phyloP scores from a whole-genome alignment of 768 basidiomycete genomes.

The Macrocybe gigantea region DNA sequence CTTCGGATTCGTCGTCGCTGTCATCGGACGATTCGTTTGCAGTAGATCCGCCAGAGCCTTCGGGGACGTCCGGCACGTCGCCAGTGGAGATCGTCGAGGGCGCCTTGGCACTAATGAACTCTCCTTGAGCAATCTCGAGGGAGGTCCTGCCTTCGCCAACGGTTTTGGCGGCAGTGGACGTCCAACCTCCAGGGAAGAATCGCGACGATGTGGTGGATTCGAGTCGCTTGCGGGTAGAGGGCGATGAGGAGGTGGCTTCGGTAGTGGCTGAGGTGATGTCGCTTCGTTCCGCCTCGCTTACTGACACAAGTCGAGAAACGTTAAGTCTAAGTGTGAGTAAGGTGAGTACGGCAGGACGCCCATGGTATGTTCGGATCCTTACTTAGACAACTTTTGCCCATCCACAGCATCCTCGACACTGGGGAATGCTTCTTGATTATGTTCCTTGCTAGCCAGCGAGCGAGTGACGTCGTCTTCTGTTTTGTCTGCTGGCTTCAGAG shows the following conservation, averaged over 20 bases:
- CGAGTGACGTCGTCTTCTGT: no score
- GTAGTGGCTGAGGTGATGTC: slow-evolving; percentile 8
- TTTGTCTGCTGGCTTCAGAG: not conserved
- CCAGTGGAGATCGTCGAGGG: slow-evolving; percentile 14
- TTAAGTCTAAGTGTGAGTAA: slow-evolving; percentile 6
- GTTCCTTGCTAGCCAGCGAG: no score
- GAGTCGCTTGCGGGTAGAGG: slow-evolving; percentile 31
- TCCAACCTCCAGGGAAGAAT: slow-evolving; percentile 55
- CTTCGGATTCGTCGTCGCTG: slow-evolving; percentile 12
- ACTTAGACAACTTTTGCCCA: slow-evolving; percentile 7
- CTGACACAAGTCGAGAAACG: slow-evolving; percentile 11
- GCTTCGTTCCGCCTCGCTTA: slow-evolving; percentile 6
- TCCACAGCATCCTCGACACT: slow-evolving; percentile 4
- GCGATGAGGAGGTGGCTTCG: slow-evolving; percentile 4
- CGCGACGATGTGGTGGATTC: slow-evolving; percentile 52
- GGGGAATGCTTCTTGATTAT: slow-evolving; percentile 11
- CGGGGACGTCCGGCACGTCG: slow-evolving; percentile 13
- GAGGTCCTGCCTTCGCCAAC: slow-evolving; percentile 39
- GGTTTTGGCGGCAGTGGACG: slow-evolving; percentile 29
- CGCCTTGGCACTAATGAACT: slow-evolving; percentile 31
- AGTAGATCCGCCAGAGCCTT: slow-evolving; percentile 7
- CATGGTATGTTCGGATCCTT: not conserved
- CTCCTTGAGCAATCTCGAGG: slow-evolving; percentile 43
- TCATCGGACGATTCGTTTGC: slow-evolving; percentile 7
- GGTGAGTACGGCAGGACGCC: no score